phyloP scores from a whole-genome alignment of 345 rosid genomes.

The Lagerstroemia speciosa region DNA sequence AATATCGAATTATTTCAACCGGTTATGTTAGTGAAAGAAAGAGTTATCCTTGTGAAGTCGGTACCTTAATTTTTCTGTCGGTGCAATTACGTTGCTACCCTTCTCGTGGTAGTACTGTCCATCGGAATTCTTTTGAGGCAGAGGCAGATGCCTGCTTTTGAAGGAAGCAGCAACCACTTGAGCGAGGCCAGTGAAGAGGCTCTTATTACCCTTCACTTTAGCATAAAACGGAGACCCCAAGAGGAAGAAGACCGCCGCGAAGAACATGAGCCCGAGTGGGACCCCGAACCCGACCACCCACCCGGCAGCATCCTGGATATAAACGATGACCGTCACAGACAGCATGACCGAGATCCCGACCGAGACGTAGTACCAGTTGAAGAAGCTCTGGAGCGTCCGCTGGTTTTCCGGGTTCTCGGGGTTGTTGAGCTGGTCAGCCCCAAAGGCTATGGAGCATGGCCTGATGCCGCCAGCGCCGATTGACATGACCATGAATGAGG shows the following conservation, averaged over 20 bases:
- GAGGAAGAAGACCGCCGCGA: conserved; percentile 23
- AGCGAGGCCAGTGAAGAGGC: conserved; percentile 34
- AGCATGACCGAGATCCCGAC: conserved; percentile 30
- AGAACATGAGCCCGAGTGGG: conserved; percentile 38
- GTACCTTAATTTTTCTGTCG: conserved; percentile 36
- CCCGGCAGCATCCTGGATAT: conserved; percentile 31
- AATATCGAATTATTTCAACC: too few relatives aligned
- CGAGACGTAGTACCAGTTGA: conserved; percentile 52
- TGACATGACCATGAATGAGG: conserved; percentile 30
- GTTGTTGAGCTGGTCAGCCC: conserved; percentile 46
- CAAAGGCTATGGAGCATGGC: conserved; percentile 45
- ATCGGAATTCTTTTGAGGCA: conserved; percentile 19
- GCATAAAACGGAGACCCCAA: conserved; percentile 35
- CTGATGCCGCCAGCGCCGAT: conserved; percentile 45
- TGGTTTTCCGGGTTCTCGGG: conserved; percentile 31
- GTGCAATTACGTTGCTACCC: conserved; percentile 27
- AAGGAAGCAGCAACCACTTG: conserved; percentile 31
- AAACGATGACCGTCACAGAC: conserved; percentile 30
- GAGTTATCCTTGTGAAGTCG: too few relatives aligned
- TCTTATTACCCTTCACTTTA: conserved; percentile 28
- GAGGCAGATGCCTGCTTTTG: conserved; percentile 22
- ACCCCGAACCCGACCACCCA: conserved; percentile 48
- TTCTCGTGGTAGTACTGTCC: conserved; percentile 17
- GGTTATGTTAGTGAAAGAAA: too few relatives aligned
- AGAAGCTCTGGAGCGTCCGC: conserved; percentile 34